These are phyloP conservation scores for Aschersonia sp. DNA, from an alignment of 2,329 filamentous ascomycete genomes.

Conservation along the genomic window DNA sequence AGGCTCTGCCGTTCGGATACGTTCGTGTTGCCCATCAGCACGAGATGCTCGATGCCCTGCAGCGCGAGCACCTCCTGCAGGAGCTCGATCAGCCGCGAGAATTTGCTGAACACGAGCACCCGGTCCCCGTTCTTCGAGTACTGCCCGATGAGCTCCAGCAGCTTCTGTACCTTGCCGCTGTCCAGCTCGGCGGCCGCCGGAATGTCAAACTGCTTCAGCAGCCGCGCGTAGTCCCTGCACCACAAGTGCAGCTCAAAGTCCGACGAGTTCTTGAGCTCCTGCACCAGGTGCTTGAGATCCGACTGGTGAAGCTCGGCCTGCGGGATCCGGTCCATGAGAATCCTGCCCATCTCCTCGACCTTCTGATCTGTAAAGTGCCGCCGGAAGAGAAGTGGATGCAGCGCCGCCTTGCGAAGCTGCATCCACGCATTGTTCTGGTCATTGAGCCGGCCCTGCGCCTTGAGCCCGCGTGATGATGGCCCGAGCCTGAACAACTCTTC, in stretches of 20 bases:
- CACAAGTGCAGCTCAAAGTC: constrained; percentile 53
- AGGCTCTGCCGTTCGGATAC: constrained; percentile 75
- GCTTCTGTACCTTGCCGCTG: constrained; percentile 71
- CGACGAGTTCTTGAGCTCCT: constrained; percentile 42
- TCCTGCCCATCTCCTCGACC: constrained; percentile 62
- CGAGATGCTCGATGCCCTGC: constrained; percentile 59
- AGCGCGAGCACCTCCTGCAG: constrained; percentile 68
- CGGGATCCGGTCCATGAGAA: constrained; percentile 55
- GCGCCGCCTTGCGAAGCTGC: constrained; percentile 80
- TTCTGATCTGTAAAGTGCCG: constrained; percentile 62
- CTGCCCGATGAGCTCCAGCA: constrained; percentile 56
- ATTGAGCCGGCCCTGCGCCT: constrained; percentile 30
- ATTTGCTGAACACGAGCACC: constrained; percentile 83
- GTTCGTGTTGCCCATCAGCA: constrained; percentile 73
- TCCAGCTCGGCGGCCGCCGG: constrained; percentile 38
- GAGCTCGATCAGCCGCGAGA: constrained; percentile 82
- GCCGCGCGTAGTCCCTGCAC: constrained; percentile 42
- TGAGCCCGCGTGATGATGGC: constrained; percentile 36
- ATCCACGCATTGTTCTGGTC: constrained; percentile 65
- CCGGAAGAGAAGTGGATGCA: constrained; percentile 80
- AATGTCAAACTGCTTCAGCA: constrained; percentile 38
- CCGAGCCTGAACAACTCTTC: constrained; percentile 50
- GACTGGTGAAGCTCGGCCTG: constrained; percentile 37
- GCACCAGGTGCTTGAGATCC: constrained; percentile 34
- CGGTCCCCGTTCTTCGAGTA: constrained; percentile 75